Evolutionary conservation across 2,329 filamentous ascomycete genomes (phyloP).

Genomic region (Ceratocystis destructans): DNA sequence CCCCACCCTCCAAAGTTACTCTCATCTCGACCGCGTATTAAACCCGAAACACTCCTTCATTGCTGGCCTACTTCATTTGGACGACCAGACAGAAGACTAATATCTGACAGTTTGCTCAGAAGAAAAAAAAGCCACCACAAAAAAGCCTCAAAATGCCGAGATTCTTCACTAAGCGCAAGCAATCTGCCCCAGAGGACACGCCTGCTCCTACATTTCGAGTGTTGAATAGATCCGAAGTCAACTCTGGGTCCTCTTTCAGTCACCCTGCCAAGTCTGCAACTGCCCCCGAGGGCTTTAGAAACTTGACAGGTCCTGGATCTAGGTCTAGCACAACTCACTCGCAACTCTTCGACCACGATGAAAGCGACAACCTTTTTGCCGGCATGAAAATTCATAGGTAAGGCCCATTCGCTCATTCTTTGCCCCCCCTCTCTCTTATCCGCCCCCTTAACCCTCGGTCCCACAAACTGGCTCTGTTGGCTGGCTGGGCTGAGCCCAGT

Average conservation of each 20-base stretch:
- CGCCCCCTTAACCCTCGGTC: constrained; percentile 1
- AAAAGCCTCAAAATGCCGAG: constrained; percentile 41
- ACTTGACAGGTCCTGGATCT: constrained; percentile 32
- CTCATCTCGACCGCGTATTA: neutral
- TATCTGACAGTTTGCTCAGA: neutral
- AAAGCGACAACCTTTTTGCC: constrained; percentile 46
- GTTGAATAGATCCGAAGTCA: constrained; percentile 37
- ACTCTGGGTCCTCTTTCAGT: neutral
- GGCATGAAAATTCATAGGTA: constrained; percentile 43
- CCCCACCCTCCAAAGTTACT: neutral
- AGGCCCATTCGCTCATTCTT: constrained; percentile 26
- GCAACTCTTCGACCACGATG: constrained; percentile 29
- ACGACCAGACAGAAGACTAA: neutral
- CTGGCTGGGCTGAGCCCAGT: neutral
- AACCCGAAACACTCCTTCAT: constrained; percentile 4
- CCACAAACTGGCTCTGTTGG: neutral
- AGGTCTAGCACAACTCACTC: constrained; percentile 28
- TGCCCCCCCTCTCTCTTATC: constrained; percentile 6
- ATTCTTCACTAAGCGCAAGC: constrained; percentile 49
- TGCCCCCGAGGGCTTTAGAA: constrained; percentile 35
- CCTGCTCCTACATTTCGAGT: constrained; percentile 44
- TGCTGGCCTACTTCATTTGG: neutral
- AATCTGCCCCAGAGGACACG: constrained; percentile 40
- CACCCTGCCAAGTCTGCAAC: constrained; percentile 21
- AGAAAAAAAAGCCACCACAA: neutral